Evolutionary conservation across 371 early-diverging fungal genomes (phyloP), one percentile per base, ranked within the genome.

Genomic region (Batrachochytrium dendrobatidis): DNA sequence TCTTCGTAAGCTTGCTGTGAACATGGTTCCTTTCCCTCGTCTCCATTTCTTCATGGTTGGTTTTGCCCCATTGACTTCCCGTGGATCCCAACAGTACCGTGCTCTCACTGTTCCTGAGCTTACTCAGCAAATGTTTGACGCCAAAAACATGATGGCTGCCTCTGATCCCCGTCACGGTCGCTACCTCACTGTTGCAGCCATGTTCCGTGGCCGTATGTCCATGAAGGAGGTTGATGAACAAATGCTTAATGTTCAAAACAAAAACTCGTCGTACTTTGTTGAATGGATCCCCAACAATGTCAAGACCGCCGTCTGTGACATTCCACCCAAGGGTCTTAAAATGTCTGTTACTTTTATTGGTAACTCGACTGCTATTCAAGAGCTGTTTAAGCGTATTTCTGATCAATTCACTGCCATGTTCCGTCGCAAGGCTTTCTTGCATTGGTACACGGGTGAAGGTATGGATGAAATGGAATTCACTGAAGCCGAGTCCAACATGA

Each of bases 271-370:
- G 18, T 89, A 92, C 85, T 99, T 99, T 78, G 99, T 97, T 43
- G 99, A 97, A 74, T 99, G 99, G 99, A 97, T 99, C 67, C 99
- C 99, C 65, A 95, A 95, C 85, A 94, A 95, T 79, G 94, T 97
- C 75, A 97, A 99, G 86, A 95, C 97, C 24, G 94, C 97, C 58
- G 91, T 96, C 34, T 99, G 99, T 79, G 94, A 96, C 66, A 94
- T 99, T 68, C 92, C 98, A 55, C 99, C 99, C 56, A 85, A 83
- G 54, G 98, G 95, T 52, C 83, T 95, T 62, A 91, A 94, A 73
- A 95, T 97, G 96, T 89, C 92, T 48, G 93, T 90, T 64, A 99
- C 99, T 33, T 99, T 99, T 73, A 90, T 99, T 72, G 99, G 96
- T 60, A 99, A 99, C 87, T 90, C 91, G 58, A 99, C 99, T 39